Percentiles rank a stretch among this genome's conserved stretches.
phyloP scores from a whole-genome alignment of 2,329 filamentous ascomycete species.

The Penicillium crustosum region DNA sequence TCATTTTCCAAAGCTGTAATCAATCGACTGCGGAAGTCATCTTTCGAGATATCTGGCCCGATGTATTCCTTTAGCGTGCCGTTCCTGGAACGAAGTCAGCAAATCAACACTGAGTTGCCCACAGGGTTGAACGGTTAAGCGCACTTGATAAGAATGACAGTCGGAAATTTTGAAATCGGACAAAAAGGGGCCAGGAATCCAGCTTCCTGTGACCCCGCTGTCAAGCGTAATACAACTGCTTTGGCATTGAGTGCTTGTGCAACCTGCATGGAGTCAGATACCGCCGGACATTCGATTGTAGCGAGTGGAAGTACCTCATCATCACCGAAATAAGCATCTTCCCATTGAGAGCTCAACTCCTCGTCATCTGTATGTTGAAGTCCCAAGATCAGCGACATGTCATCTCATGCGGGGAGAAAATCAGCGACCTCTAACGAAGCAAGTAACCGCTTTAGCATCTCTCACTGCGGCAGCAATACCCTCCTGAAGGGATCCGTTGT shows the following conservation, averaged over 20 bases:
- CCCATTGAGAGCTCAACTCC: slow-evolving; percentile 70
- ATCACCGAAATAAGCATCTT: slow-evolving; percentile 62
- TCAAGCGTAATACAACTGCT: slow-evolving; percentile 68
- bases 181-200: slow-evolving; percentile 80
- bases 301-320: slow-evolving; percentile 48
- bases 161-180: slow-evolving; percentile 74
- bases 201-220: slow-evolving; percentile 74
- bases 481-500: slow-evolving; percentile 73
- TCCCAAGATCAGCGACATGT: slow-evolving; percentile 11
- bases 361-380: slow-evolving; percentile 58
- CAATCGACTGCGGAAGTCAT: slow-evolving; percentile 65
- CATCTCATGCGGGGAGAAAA: slow-evolving; percentile 18
- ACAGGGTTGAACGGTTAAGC: slow-evolving; percentile 18
- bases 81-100: slow-evolving; percentile 52
- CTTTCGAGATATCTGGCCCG: slow-evolving; percentile 60
- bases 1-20: slow-evolving; percentile 42
- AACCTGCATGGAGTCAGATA: slow-evolving; percentile 46
- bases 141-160: slow-evolving; percentile 74
- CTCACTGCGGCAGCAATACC: slow-evolving; percentile 75
- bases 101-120: neutral
- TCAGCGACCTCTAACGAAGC: slow-evolving; percentile 73
- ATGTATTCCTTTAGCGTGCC: slow-evolving; percentile 77
- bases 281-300: neutral
- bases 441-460: slow-evolving; percentile 74
- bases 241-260: slow-evolving; percentile 58